Conservation (phyloP, 371 early-diverging fungal genomes). For the Nosema muscidifuracis region DNA sequence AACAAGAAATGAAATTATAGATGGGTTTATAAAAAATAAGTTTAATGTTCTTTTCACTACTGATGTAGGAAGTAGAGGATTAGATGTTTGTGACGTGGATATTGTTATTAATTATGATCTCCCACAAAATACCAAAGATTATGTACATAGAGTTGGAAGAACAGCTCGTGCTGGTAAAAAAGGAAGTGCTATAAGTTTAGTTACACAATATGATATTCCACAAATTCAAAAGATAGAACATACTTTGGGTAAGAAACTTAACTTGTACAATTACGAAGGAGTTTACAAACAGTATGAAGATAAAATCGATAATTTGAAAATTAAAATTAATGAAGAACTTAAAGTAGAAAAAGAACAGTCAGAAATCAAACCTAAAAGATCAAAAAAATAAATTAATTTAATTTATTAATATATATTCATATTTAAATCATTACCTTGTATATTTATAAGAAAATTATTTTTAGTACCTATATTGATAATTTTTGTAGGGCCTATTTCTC, state of each 20-base stretch:
- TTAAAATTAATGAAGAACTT: slow-evolving; percentile 5
- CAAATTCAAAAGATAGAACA: slow-evolving; percentile 89
- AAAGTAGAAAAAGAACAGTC: neutral
- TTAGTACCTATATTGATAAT: slow-evolving; percentile 46
- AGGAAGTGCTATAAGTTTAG: slow-evolving; percentile 81
- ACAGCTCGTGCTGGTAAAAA: slow-evolving; percentile 80
- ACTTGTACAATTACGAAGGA: slow-evolving; percentile 55
- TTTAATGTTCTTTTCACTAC: slow-evolving; percentile 53
- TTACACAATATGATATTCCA: slow-evolving; percentile 84
- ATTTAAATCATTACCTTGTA: neutral
- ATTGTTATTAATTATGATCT: slow-evolving; percentile 68
- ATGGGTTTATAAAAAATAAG: slow-evolving; percentile 73
- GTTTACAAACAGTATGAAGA: slow-evolving; percentile 5
- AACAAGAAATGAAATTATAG: slow-evolving; percentile 76
- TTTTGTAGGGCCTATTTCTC: slow-evolving; percentile 25
- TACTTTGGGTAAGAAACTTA: slow-evolving; percentile 86
- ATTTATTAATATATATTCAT: neutral
- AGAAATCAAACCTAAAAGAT: neutral
- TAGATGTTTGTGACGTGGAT: slow-evolving; percentile 58
- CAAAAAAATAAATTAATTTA: slow-evolving; percentile 10
- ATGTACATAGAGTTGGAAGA: slow-evolving; percentile 89
- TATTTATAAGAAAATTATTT: neutral
- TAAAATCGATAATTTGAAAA: neutral
- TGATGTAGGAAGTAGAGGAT: slow-evolving; percentile 59
- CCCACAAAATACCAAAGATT: slow-evolving; percentile 84